A percentile compares a stretch with the other conserved stretches of the same genome.
phyloP scores from a whole-genome alignment of 495 filamentous ascomycete genomes.

The Penicillium coprophilum region DNA sequence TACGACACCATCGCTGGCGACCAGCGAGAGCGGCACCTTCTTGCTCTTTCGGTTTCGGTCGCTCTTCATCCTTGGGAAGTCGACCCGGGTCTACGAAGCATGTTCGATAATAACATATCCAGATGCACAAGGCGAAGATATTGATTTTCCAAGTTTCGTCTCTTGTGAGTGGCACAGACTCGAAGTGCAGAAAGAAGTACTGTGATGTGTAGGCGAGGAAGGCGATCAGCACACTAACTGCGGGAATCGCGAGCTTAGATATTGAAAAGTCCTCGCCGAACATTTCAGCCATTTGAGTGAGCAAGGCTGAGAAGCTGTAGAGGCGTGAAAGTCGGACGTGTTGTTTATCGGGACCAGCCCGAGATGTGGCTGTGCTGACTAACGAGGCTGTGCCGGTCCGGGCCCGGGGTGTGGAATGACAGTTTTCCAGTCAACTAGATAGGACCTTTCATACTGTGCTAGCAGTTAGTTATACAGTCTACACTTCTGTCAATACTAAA shows the following conservation, averaged over 20 bases:
- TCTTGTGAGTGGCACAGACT: conserved; percentile 63
- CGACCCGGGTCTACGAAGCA: conserved; percentile 77
- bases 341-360: conserved; percentile 18
- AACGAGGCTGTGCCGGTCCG: conserved; percentile 7
- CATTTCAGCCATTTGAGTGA: conserved; percentile 18
- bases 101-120: conserved; percentile 75
- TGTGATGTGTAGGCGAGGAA: conserved; percentile 87
- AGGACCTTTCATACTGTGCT: no score
- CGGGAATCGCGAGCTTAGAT: conserved; percentile 59
- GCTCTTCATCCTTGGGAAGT: conserved; percentile 33
- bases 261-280: conserved; percentile 29
- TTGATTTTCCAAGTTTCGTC: conserved; percentile 72
- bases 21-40: conserved; percentile 28
- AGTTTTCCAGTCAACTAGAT: no score
- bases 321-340: conserved; percentile 16
- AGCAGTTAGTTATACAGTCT: no score
- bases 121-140: conserved; percentile 64
- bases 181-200: conserved; percentile 72
- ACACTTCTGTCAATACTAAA: no score
- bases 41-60: conserved; percentile 22
- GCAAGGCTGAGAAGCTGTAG: conserved; percentile 7
- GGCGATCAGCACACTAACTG: conserved; percentile 63
- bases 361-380: conserved; percentile 19
- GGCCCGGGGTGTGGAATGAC: no score
- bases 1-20: conserved; percentile 74